These are phyloP conservation scores for Candida ovalis DNA, from an alignment of 805 yeast genomes.

Conservation along the genomic window DNA sequence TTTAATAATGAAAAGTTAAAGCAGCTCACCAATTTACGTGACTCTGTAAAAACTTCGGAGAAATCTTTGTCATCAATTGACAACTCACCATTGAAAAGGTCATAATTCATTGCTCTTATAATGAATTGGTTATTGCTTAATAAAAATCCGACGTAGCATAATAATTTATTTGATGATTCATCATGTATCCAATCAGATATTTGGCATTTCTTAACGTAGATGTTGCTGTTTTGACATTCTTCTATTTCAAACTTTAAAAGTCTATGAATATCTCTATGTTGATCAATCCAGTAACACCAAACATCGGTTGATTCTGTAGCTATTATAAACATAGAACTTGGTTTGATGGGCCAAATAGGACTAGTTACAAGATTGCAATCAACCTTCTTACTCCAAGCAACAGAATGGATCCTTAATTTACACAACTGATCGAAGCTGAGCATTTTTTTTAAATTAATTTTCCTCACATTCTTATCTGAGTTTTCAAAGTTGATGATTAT, in stretches of 20 bases:
- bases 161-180: background rate
- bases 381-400: conserved; percentile 17
- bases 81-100: background rate
- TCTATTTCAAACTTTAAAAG: conserved; percentile 2
- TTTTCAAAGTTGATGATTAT: conserved; percentile 9
- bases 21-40: conserved; percentile 8
- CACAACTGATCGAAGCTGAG: conserved; percentile 11
- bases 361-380: background rate
- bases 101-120: conserved; percentile 6
- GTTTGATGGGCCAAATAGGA: conserved; percentile 14
- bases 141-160: conserved; percentile 9
- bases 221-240: conserved; percentile 3
- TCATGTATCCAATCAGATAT: conserved; percentile 14
- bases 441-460: conserved; percentile 12
- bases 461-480: background rate
- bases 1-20: conserved; percentile 7
- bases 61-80: conserved; percentile 1
- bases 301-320: conserved; percentile 14
- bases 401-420: conserved; percentile 22
- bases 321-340: conserved; percentile 9
- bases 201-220: conserved; percentile 9
- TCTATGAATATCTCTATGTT: conserved; percentile 3
- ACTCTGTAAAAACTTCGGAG: conserved; percentile 3
- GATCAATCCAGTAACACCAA: conserved; percentile 13
- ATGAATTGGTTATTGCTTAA: conserved; percentile 10